Base-by-base conservation (phyloP, 2,329 filamentous ascomycete species). In the Trichophaea hybrida region DNA sequence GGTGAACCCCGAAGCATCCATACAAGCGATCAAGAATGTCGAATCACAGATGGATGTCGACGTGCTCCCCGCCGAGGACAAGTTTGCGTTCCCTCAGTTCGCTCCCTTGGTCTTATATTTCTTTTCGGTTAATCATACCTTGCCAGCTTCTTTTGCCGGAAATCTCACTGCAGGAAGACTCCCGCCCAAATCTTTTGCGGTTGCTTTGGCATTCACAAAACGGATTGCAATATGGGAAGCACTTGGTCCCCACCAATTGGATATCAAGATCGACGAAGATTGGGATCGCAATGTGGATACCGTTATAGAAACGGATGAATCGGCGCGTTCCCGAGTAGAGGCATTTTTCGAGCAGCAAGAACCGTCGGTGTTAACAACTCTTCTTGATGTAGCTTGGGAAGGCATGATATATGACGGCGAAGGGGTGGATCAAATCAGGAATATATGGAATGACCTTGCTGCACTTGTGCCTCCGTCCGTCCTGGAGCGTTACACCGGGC, bases 281-380 rank as follows among this genome's bases (percentile, higher is more conserved):
- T 97, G 93, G 93, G 85, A 89, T 69, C 78, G 83, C 50, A 84
- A 85, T 65, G 75, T 97, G 1, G 85, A 90, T 65, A 80, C 82
- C 1, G 77, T 85, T 5, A 76, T 93, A 34, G 78, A 82, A 44
- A 86, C 84, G 4, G 85, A 91, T 68, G 62, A 64, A 32, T 51
- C 51, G 33, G 59, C 67, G 35, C 63, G 65, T 31, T 55, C 57
- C 13, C 65, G 62, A 17, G 59, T 68, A 5, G 52, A 52, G 49
- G 44, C 61, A 54, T 56, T 57, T 15, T 32, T 48, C 7, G 17
- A 50, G 35, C 50, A 5, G 50, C 57, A 17, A 38, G 46, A 13
- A 53, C 56, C 53, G 52, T 2, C 24, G n/a, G 5, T 37, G 38
- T 12, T 43, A 61, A 38, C 51, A 13, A 56, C 33, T 6, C 51